A percentile compares a stretch with the other conserved stretches of the same genome.
Conservation (phyloP, 495 filamentous ascomycete species). For the Penicillium malachiteum region DNA sequence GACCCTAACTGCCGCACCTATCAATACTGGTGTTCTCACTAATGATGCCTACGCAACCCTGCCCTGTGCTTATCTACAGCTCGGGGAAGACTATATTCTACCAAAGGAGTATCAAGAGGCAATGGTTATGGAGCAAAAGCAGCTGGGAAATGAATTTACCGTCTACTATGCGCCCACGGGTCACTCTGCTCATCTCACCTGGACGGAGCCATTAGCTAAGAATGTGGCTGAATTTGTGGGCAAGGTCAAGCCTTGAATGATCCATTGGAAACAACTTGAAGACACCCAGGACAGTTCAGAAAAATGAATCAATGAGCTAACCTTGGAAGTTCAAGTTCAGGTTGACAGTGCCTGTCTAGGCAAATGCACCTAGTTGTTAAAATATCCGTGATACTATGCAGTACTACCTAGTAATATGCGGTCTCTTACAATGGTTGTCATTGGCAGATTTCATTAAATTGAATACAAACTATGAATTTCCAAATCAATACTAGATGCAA, state of each 20-base stretch:
- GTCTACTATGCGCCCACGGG: slow-evolving; percentile 24
- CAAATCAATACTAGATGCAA: too few species aligned
- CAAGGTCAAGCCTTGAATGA: background rate
- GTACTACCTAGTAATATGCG: too few species aligned
- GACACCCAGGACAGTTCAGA: too few species aligned
- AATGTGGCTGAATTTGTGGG: slow-evolving; percentile 21
- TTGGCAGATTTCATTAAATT: too few species aligned
- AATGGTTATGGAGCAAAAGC: slow-evolving; percentile 26
- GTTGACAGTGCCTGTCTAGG: too few species aligned
- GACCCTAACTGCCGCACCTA: slow-evolving; percentile 34
- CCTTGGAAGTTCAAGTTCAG: too few species aligned
- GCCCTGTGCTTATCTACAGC: slow-evolving; percentile 35
- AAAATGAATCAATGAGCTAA: too few species aligned
- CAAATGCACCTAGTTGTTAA: too few species aligned
- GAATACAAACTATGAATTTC: too few species aligned
- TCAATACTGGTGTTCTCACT: slow-evolving; percentile 23
- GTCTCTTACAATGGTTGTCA: too few species aligned
- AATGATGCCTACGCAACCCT: slow-evolving; percentile 32
- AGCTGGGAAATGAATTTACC: slow-evolving; percentile 13
- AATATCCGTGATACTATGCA: too few species aligned
- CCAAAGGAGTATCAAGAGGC: slow-evolving; percentile 28
- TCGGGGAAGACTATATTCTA: slow-evolving; percentile 25
- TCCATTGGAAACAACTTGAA: too few species aligned
- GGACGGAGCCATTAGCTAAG: slow-evolving; percentile 19
- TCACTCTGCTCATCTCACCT: slow-evolving; percentile 30